Conservation (phyloP, 1,284 basidiomycete species). For the Sphagnurus paluster region DNA sequence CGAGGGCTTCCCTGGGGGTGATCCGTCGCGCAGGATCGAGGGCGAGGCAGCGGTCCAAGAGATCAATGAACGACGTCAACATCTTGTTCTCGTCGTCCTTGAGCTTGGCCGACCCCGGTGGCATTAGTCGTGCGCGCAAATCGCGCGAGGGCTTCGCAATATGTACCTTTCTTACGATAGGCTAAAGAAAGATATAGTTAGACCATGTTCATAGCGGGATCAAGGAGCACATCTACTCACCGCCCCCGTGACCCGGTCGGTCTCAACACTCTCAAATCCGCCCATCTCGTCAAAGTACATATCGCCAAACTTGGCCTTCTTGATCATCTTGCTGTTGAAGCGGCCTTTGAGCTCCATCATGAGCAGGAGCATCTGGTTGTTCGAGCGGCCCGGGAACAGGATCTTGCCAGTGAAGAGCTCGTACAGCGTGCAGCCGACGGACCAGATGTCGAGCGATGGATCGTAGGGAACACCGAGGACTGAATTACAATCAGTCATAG, state of each 20-base stretch:
- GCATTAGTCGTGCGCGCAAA: slow-evolving; percentile 81
- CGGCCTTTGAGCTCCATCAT: slow-evolving; percentile 98
- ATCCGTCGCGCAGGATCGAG: slow-evolving; percentile 90
- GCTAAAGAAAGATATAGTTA: slow-evolving; percentile 43
- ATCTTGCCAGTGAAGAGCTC: slow-evolving; percentile 99
- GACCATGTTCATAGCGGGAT: neutral
- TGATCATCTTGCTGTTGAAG: slow-evolving; percentile 92
- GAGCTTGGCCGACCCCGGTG: slow-evolving; percentile 73
- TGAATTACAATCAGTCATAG: slow-evolving; percentile 30
- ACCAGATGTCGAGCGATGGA: slow-evolving; percentile 94
- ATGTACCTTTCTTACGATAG: slow-evolving; percentile 78
- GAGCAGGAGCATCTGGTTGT: slow-evolving; percentile 96
- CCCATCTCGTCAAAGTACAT: slow-evolving; percentile 94
- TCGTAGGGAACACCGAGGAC: slow-evolving; percentile 96
- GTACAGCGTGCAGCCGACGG: slow-evolving; percentile 95
- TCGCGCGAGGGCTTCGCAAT: slow-evolving; percentile 86
- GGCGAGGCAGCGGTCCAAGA: slow-evolving; percentile 89
- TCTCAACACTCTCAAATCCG: slow-evolving; percentile 79
- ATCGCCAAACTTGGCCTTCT: slow-evolving; percentile 89
- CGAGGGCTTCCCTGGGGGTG: slow-evolving; percentile 84
- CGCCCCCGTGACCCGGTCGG: slow-evolving; percentile 78
- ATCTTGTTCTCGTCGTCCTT: slow-evolving; percentile 88
- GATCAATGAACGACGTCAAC: slow-evolving; percentile 83
- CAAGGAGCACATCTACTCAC: slow-evolving; percentile 48
- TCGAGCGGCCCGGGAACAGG: slow-evolving; percentile 93